Evolutionary conservation across 768 basidiomycete genomes (phyloP).

Genomic region (Hebeloma cylindrosporum): DNA sequence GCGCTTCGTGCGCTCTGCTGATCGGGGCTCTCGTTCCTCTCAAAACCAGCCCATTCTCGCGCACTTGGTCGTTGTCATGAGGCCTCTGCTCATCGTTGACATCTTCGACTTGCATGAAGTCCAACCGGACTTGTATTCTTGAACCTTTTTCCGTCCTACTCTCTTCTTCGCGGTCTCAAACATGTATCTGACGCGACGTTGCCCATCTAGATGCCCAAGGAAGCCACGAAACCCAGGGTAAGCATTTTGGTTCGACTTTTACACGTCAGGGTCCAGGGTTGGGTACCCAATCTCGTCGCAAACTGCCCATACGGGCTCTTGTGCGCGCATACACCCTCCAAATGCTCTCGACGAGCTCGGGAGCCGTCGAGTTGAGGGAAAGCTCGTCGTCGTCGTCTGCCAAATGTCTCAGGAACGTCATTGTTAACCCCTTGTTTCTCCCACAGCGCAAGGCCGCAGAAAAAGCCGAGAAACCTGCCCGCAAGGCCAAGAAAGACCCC

Average conservation of each 20-base stretch:
- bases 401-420: constrained; percentile 8
- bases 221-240: constrained; percentile 68
- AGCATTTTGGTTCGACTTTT: constrained; percentile 26
- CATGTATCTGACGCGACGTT: constrained; percentile 20
- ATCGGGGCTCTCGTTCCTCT: constrained; percentile 13
- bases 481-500: constrained; percentile 73
- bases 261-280: constrained; percentile 16
- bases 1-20: constrained; percentile 20
- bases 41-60: constrained; percentile 17
- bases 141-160: constrained; percentile 8
- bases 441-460: constrained; percentile 72
- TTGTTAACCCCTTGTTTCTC: constrained; percentile 11
- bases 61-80: constrained; percentile 14
- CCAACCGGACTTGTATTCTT: constrained; percentile 8
- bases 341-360: neutral
- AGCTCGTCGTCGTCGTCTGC: constrained; percentile 14
- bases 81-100: constrained; percentile 18
- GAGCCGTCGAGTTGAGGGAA: constrained; percentile 1
- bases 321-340: neutral
- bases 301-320: constrained; percentile 1
- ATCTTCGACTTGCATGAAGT: constrained; percentile 1
- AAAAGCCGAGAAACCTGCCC: constrained; percentile 61
- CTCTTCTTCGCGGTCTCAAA: constrained; percentile 11
- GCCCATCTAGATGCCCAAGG: constrained; percentile 71
- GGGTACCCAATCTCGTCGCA: constrained; percentile 1